Conservation (phyloP, 495 filamentous ascomycete genomes). For the Annulohypoxylon bovei region DNA sequence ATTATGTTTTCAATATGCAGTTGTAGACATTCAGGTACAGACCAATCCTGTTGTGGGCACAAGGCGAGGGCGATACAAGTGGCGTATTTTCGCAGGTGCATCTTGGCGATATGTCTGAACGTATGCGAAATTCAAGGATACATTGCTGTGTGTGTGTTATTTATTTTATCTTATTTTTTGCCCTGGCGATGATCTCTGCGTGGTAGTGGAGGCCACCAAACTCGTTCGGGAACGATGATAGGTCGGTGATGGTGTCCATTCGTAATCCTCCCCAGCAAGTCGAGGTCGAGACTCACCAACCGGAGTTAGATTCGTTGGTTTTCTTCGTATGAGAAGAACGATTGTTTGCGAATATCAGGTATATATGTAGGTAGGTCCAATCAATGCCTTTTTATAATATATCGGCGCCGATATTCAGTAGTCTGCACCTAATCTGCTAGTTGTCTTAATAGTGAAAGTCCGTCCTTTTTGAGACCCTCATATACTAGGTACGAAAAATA, state of each 20-base stretch:
- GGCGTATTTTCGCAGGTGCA: conserved; percentile 18
- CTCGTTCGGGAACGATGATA: conserved; percentile 36
- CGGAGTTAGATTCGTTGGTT: conserved; percentile 6
- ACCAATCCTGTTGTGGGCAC: background rate
- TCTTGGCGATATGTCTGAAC: conserved; percentile 33
- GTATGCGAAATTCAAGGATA: conserved; percentile 14
- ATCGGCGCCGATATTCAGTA: conserved; percentile 23
- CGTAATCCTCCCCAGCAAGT: conserved; percentile 31
- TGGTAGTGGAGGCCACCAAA: conserved; percentile 31
- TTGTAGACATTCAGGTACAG: conserved; percentile 19
- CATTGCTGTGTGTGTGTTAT: no score
- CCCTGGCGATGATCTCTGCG: conserved; percentile 38
- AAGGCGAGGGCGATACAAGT: background rate
- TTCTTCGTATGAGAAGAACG: conserved; percentile 1
- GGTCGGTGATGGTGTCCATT: conserved; percentile 29
- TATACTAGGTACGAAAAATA: background rate
- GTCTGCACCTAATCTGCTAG: background rate
- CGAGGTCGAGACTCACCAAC: conserved; percentile 22
- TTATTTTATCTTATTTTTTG: conserved; percentile 5
- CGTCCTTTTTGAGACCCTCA: background rate
- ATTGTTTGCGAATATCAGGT: background rate
- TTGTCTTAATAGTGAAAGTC: background rate
- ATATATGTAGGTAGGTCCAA: conserved; percentile 13
- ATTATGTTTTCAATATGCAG: background rate
- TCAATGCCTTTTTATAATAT: background rate